phyloP scores from a whole-genome alignment of 2,329 filamentous ascomycete genomes.

The Apiospora aurea region DNA sequence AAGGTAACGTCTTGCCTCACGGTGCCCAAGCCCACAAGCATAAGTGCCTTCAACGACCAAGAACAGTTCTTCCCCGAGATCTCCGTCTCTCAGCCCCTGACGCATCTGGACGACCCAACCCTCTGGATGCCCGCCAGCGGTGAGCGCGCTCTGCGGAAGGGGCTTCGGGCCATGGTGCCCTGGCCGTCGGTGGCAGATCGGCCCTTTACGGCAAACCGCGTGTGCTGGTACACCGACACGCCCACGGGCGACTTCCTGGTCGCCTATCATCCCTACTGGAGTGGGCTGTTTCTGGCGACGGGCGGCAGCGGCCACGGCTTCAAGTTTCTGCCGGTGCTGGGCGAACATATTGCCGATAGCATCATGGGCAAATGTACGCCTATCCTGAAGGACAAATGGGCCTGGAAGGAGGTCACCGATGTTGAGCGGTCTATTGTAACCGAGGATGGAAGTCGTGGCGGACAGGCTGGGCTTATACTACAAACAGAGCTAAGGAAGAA shows the following conservation, averaged over 20 bases:
- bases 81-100: conserved; percentile 49
- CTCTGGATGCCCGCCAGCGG: conserved; percentile 66
- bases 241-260: conserved; percentile 75
- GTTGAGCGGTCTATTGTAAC: conserved; percentile 51
- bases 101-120: conserved; percentile 56
- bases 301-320: conserved; percentile 71
- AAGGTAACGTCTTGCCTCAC: conserved; percentile 38
- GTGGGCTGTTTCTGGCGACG: conserved; percentile 66
- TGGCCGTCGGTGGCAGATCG: conserved; percentile 60
- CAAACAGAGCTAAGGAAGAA: conserved; percentile 50
- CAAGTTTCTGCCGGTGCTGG: conserved; percentile 73
- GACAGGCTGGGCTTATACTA: conserved; percentile 54
- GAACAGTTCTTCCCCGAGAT: conserved; percentile 23
- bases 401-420: conserved; percentile 66
- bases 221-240: conserved; percentile 83
- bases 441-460: conserved; percentile 61
- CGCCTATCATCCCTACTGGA: conserved; percentile 69
- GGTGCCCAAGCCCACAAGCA: conserved; percentile 26
- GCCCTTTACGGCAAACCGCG: conserved; percentile 66
- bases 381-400: conserved; percentile 65
- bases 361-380: conserved; percentile 53
- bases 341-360: conserved; percentile 66
- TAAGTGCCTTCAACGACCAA: neutral
- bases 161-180: conserved; percentile 67
- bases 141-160: conserved; percentile 65